These are phyloP conservation scores for Aquilaria yunnanensis DNA, from an alignment of 345 rosid species.

Conservation along the genomic window DNA sequence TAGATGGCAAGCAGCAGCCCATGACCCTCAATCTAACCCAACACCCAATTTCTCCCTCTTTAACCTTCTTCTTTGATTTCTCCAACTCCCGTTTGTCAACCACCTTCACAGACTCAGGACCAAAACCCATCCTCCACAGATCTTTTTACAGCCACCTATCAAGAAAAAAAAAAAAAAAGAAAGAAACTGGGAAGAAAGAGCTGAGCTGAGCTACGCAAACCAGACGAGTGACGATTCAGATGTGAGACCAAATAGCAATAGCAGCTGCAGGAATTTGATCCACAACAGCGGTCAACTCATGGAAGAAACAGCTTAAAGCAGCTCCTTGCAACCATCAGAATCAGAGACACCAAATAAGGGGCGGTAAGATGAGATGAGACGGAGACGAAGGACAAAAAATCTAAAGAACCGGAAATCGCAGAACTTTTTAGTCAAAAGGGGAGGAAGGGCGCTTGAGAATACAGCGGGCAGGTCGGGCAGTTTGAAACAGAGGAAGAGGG, in stretches of 20 bases:
- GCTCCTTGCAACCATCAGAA: background rate
- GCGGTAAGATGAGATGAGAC: background rate
- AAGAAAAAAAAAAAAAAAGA: background rate
- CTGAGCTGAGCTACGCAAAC: background rate
- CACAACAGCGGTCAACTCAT: no score
- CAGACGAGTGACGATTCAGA: conserved; percentile 10
- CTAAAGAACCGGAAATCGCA: background rate
- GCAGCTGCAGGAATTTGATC: no score
- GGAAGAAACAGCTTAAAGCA: no score
- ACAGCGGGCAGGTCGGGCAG: conserved; percentile 63
- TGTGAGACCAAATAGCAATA: no score
- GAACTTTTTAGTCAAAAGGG: conserved; percentile 16
- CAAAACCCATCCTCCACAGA: conserved; percentile 23
- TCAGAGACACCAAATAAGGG: background rate
- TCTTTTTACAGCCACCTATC: background rate
- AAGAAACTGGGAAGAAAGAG: background rate
- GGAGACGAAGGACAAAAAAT: background rate
- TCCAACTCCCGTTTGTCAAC: conserved; percentile 27
- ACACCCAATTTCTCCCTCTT: conserved; percentile 47
- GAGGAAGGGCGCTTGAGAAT: conserved; percentile 30
- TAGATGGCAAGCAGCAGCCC: conserved; percentile 61
- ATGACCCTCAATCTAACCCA: conserved; percentile 52
- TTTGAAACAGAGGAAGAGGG: conserved; percentile 36
- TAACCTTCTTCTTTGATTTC: conserved; percentile 36
- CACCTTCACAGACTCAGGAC: conserved; percentile 28